phyloP scores from a whole-genome alignment of 768 basidiomycete genomes.

The Mycena vulgaris region DNA sequence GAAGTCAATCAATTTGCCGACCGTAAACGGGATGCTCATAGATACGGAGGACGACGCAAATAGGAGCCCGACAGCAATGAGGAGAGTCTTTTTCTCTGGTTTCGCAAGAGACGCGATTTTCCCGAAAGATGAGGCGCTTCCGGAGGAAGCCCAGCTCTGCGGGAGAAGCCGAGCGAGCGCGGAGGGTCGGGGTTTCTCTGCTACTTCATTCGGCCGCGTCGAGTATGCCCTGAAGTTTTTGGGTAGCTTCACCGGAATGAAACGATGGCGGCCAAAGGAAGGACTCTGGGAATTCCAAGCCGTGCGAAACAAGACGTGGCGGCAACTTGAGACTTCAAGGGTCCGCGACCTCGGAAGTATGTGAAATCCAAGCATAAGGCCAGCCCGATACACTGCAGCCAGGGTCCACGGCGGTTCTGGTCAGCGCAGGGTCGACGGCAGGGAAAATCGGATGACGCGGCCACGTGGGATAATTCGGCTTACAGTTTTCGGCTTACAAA shows the following conservation, averaged over 20 bases:
- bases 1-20: slow-evolving; percentile 95
- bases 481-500: too few species aligned
- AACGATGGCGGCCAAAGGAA: slow-evolving; percentile 15
- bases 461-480: background rate
- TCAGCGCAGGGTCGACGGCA: background rate
- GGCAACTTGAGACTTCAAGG: slow-evolving; percentile 25
- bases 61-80: slow-evolving; percentile 83
- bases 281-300: slow-evolving; percentile 19
- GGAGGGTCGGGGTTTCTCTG: slow-evolving; percentile 12
- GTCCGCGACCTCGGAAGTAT: slow-evolving; percentile 25
- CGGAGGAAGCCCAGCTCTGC: slow-evolving; percentile 36
- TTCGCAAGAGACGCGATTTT: slow-evolving; percentile 86
- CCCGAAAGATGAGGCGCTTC: slow-evolving; percentile 74
- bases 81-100: slow-evolving; percentile 85
- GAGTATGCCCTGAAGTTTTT: slow-evolving; percentile 25
- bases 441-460: background rate
- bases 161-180: slow-evolving; percentile 46
- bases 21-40: slow-evolving; percentile 93
- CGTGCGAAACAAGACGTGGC: slow-evolving; percentile 31
- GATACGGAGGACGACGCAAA: slow-evolving; percentile 92
- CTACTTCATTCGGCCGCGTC: slow-evolving; percentile 35
- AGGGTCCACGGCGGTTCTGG: slow-evolving; percentile 5
- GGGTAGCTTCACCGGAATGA: slow-evolving; percentile 5
- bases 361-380: slow-evolving; percentile 35
- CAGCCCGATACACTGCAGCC: slow-evolving; percentile 16